Conservation (phyloP, 805 yeast species). For the Debaryomyces castellii region DNA sequence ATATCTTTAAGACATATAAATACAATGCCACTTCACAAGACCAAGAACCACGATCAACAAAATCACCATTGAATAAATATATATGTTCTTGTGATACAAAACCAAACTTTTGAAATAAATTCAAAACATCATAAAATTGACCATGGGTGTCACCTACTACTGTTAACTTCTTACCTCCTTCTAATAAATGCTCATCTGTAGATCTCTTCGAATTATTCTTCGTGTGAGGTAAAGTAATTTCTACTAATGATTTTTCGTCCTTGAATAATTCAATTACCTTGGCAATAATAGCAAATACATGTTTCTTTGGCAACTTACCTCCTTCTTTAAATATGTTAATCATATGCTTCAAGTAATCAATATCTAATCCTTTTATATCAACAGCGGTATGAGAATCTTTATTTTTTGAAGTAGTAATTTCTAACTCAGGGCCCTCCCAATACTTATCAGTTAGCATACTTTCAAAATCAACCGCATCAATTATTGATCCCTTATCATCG, state of each 20-base stretch:
- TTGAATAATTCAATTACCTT: conserved; percentile 65
- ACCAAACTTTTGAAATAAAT: conserved; percentile 76
- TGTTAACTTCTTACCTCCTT: conserved; percentile 53
- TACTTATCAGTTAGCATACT: conserved; percentile 49
- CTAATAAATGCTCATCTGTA: conserved; percentile 24
- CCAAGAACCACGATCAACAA: conserved; percentile 98
- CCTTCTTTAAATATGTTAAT: conserved; percentile 73
- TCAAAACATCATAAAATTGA: conserved; percentile 86
- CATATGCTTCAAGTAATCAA: conserved; percentile 61
- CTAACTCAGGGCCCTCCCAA: conserved; percentile 60
- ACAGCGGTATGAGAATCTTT: conserved; percentile 21
- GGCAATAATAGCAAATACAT: conserved; percentile 77
- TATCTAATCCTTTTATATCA: conserved; percentile 42
- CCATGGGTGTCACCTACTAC: conserved; percentile 99
- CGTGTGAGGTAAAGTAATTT: conserved; percentile 48
- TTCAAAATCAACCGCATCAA: conserved; percentile 48
- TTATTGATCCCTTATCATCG: conserved; percentile 55
- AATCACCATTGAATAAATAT: conserved; percentile 93
- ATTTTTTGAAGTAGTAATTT: conserved; percentile 32
- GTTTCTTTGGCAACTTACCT: conserved; percentile 72
- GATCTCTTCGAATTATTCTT: conserved; percentile 11
- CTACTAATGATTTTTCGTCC: conserved; percentile 74
- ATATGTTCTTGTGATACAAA: conserved; percentile 63
- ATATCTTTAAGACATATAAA: conserved; percentile 71
- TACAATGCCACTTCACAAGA: conserved; percentile 92